These are phyloP conservation scores for Cytospora paraplurivora DNA, from an alignment of 2,329 filamentous ascomycete genomes.

Conservation along the genomic window DNA sequence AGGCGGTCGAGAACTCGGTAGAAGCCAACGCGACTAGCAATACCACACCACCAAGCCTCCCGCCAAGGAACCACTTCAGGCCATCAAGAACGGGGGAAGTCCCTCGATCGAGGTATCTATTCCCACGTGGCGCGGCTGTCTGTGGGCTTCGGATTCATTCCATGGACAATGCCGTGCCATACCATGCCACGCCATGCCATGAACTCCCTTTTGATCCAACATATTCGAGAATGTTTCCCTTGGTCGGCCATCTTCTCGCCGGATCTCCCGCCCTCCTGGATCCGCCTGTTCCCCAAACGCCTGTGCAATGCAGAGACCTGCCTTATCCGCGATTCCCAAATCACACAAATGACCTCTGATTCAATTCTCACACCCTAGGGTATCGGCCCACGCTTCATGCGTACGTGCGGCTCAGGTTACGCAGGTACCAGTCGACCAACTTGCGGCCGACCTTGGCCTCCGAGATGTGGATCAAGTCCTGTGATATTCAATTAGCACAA, in stretches of 20 bases:
- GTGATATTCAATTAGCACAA: conserved; percentile 33
- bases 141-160: conserved; percentile 12
- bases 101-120: not conserved
- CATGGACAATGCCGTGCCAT: not conserved
- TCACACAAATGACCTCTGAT: conserved; percentile 26
- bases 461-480: conserved; percentile 97
- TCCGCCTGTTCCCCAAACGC: conserved; percentile 38
- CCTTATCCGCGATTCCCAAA: conserved; percentile 33
- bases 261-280: conserved; percentile 13
- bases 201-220: conserved; percentile 10
- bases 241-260: conserved; percentile 15
- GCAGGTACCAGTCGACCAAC: conserved; percentile 98
- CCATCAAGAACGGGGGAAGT: not conserved
- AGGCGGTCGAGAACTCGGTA: conserved; percentile 19
- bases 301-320: conserved; percentile 44
- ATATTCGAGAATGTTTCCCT: conserved; percentile 1
- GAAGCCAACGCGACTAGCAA: conserved; percentile 10
- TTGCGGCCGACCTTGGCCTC: conserved; percentile 98
- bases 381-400: conserved; percentile 48
- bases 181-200: not conserved
- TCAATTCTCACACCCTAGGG: conserved; percentile 9
- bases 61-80: conserved; percentile 19
- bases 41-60: conserved; percentile 15
- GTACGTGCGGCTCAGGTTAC: conserved; percentile 95
- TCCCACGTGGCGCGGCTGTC: conserved; percentile 18